phyloP scores from a whole-genome alignment of 2,329 filamentous ascomycete genomes.

The Knoxdaviesia proteae region DNA sequence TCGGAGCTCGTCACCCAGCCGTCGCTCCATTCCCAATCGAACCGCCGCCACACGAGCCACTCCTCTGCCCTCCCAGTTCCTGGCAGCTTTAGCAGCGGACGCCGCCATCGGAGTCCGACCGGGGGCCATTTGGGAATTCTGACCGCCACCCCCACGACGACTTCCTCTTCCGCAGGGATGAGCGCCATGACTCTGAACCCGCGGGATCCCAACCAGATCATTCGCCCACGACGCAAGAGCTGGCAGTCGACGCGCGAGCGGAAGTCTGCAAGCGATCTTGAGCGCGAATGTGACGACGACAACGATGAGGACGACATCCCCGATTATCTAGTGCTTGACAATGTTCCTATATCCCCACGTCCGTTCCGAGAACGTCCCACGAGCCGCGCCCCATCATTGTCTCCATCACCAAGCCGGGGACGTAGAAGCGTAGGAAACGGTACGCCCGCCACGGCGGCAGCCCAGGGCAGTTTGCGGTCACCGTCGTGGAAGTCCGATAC shows the following conservation, averaged over 20 bases:
- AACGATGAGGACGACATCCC: conserved; percentile 61
- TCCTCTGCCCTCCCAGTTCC: no score
- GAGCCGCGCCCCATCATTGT: conserved; percentile 30
- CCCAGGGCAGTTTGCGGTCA: conserved; percentile 38
- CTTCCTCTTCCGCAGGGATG: neutral
- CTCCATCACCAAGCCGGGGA: conserved; percentile 28
- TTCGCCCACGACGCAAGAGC: conserved; percentile 35
- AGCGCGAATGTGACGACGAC: conserved; percentile 57
- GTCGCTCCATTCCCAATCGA: no score
- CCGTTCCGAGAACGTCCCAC: conserved; percentile 32
- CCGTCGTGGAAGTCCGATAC: conserved; percentile 30
- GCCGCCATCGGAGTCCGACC: conserved; percentile 2
- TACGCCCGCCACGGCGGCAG: conserved; percentile 36
- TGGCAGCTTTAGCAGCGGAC: no score
- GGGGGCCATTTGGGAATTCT: neutral
- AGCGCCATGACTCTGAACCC: no score
- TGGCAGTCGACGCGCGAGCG: conserved; percentile 48
- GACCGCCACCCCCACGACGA: neutral
- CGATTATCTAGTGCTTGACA: conserved; percentile 59
- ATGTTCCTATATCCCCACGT: conserved; percentile 63
- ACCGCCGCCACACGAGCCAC: no score
- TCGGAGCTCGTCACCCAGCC: conserved; percentile 6
- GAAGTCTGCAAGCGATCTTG: conserved; percentile 49
- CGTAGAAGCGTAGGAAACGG: conserved; percentile 32
- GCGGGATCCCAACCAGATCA: conserved; percentile 16